Base-by-base conservation (phyloP, 495 filamentous ascomycete genomes). In the Recurvomyces mirabilis region DNA sequence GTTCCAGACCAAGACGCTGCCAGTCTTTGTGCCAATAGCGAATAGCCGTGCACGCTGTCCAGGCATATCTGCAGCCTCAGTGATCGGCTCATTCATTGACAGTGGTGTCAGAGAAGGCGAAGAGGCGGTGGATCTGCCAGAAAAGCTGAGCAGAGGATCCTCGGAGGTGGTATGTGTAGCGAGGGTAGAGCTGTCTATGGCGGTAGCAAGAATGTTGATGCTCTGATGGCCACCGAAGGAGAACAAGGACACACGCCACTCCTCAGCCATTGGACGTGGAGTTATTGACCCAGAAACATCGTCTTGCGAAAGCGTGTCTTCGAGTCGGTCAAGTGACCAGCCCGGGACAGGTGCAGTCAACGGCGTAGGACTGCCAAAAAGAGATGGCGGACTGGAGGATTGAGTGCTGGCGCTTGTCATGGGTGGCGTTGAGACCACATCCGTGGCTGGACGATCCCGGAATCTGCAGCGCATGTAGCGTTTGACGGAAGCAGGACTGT, bases 41-140 rank as follows among this genome's bases (percentile, higher is more conserved):
- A 96, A 53, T 17, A 93, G 75, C 18, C 91, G 81, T 22, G 81
- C 83, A 38, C 87, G 75, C 44, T 86, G 81, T 11, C 91, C 91
- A 19, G 91, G 89, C 33, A 94, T 71, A 42, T 75, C 73, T 0
- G 61, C 53, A 23, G 57, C 57, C 15, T 65, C 64, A 0, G 60
- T 60, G 20, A 63, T 58, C 24, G 63, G 60, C 59, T 81, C 67
- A 60, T 70, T 25, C 60, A 65, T 13, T 68, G 58, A 49, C 42
- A 54, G 36, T 5, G 79, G 78, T 4, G 78, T 76, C 1, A 73
- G 70, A 29, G 68, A 64, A 9, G 69, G 69, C 18, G 78, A 81
- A 18, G 78, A 81, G 11, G 64, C 47, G 4, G 59, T 59, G 3
- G 78, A 80, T 30, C 57, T 60, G 18, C 70, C 68, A 19, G 74